These are phyloP conservation scores for Globisporangium sylvaticum DNA, from an alignment of 352 stramenopile species.

Conservation along the genomic window DNA sequence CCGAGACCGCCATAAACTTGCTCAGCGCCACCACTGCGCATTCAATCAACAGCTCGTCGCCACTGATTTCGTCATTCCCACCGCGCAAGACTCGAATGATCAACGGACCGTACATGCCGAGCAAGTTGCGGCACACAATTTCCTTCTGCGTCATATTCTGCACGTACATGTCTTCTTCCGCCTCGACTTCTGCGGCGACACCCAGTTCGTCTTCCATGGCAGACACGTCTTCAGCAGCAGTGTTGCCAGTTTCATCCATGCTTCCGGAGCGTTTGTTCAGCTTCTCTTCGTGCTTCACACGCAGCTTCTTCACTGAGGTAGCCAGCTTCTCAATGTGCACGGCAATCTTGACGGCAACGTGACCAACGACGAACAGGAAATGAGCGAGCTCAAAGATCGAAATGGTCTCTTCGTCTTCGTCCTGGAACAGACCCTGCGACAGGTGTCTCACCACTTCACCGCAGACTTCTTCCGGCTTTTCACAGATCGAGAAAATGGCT, in stretches of 20 bases:
- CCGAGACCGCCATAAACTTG: slow-evolving; percentile 98
- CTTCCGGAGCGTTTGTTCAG: slow-evolving; percentile 31
- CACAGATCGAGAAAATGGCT: slow-evolving; percentile 90
- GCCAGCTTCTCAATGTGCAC: slow-evolving; percentile 93
- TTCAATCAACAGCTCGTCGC: slow-evolving; percentile 84
- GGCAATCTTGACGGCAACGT: slow-evolving; percentile 92
- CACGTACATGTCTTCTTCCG: slow-evolving; percentile 89
- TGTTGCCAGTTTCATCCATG: slow-evolving; percentile 12
- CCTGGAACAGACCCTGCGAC: slow-evolving; percentile 57
- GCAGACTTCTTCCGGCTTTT: slow-evolving; percentile 82
- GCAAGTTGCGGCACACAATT: slow-evolving; percentile 89
- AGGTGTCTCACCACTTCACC: slow-evolving; percentile 70
- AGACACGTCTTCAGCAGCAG: slow-evolving; percentile 54
- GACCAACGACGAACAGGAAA: slow-evolving; percentile 95
- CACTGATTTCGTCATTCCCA: slow-evolving; percentile 51
- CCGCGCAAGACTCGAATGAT: slow-evolving; percentile 83
- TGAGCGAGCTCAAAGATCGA: slow-evolving; percentile 77
- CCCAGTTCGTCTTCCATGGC: slow-evolving; percentile 93
- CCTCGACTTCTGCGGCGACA: slow-evolving; percentile 86
- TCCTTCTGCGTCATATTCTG: slow-evolving; percentile 91
- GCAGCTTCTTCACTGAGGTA: slow-evolving; percentile 76
- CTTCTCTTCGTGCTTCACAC: slow-evolving; percentile 79
- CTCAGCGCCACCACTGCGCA: slow-evolving; percentile 93
- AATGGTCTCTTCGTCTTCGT: slow-evolving; percentile 54
- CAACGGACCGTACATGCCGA: slow-evolving; percentile 90